phyloP scores from a whole-genome alignment of 2,329 filamentous ascomycete genomes.

The Scleromitrula shiraiana region DNA sequence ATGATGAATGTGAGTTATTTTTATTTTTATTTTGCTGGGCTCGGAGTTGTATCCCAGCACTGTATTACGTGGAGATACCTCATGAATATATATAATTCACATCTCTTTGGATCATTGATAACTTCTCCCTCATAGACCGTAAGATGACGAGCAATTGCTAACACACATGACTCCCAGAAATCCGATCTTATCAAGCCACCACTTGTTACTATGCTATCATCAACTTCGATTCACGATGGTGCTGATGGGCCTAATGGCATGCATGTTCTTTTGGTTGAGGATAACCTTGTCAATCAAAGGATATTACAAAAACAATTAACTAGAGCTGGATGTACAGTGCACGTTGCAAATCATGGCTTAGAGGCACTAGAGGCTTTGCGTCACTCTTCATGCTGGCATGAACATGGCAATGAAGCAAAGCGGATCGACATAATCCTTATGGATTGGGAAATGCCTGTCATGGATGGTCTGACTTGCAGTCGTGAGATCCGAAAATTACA shows the following conservation, averaged over 20 bases:
- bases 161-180: background rate
- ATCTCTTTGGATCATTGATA: too few species aligned
- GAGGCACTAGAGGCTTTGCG: slow-evolving; percentile 42
- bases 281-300: slow-evolving; percentile 53
- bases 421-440: slow-evolving; percentile 58
- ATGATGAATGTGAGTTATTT: background rate
- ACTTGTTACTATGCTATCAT: slow-evolving; percentile 31
- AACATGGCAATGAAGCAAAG: slow-evolving; percentile 19
- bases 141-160: background rate
- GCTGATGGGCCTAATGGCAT: slow-evolving; percentile 50
- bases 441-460: slow-evolving; percentile 71
- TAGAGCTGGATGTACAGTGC: slow-evolving; percentile 33
- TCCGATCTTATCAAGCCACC: background rate
- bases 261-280: slow-evolving; percentile 47
- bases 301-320: slow-evolving; percentile 44
- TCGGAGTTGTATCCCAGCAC: too few species aligned
- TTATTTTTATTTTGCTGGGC: too few species aligned
- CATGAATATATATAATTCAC: too few species aligned
- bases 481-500: slow-evolving; percentile 52
- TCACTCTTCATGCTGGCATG: slow-evolving; percentile 20
- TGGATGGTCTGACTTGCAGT: slow-evolving; percentile 62
- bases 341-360: slow-evolving; percentile 49
- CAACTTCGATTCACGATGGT: too few species aligned
- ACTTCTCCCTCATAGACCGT: too few species aligned
- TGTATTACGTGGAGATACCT: too few species aligned